These are phyloP conservation scores for Paragyromitra xinjiangensis DNA, from an alignment of 495 filamentous ascomycete species.

Conservation along the genomic window DNA sequence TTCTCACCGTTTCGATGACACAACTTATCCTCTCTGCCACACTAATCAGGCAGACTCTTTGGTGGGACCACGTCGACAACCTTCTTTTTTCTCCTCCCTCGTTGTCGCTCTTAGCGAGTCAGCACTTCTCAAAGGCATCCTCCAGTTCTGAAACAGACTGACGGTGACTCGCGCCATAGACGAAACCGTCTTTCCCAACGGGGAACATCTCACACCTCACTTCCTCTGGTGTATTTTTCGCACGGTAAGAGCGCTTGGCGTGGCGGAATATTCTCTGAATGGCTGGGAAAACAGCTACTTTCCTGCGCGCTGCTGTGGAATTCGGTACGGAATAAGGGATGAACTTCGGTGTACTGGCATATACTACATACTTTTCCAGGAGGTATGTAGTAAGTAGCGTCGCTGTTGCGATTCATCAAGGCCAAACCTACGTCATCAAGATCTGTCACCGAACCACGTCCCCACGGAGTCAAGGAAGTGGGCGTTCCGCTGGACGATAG, in stretches of 20 bases:
- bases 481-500: background rate
- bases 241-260: slow-evolving; percentile 2
- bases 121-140: background rate
- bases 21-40: background rate
- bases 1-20: slow-evolving; percentile 9
- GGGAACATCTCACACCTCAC: slow-evolving; percentile 7
- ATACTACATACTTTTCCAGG: background rate
- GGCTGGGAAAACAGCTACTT: background rate
- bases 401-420: background rate
- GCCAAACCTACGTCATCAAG: slow-evolving; percentile 2
- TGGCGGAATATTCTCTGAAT: background rate
- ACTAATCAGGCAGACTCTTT: background rate
- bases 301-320: background rate
- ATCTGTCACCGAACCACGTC: slow-evolving; percentile 1
- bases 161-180: slow-evolving; percentile 6
- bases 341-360: background rate
- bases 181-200: background rate
- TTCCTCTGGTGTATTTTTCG: background rate
- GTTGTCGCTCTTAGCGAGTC: slow-evolving; percentile 8
- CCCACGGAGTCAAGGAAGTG: background rate
- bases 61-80: slow-evolving; percentile 13
- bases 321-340: background rate
- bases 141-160: slow-evolving; percentile 8
- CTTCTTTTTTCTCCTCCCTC: background rate
- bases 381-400: background rate